Conservation (phyloP, 139 green algal genomes). For the Coelastrella sp. region DNA sequence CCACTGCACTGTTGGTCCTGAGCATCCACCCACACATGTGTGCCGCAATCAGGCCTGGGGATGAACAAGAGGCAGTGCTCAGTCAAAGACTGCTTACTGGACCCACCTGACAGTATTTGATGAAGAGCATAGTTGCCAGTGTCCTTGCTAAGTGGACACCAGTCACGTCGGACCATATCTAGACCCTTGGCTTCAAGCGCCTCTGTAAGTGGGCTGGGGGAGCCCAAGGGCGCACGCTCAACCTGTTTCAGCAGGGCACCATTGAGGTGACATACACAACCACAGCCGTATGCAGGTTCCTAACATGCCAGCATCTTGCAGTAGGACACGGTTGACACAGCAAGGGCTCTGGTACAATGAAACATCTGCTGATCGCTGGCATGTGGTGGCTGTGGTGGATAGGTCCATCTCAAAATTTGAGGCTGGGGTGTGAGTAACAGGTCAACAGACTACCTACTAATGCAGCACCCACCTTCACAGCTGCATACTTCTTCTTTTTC, state of each 20-base stretch:
- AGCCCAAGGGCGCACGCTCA: neutral
- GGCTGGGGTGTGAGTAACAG: neutral
- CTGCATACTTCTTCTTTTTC: constrained; percentile 99
- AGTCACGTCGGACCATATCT: constrained; percentile 99
- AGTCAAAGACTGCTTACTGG: neutral
- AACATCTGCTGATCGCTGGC: too few species aligned
- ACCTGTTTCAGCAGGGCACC: constrained; percentile 13
- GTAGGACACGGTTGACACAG: too few species aligned
- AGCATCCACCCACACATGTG: neutral
- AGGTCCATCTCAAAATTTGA: too few species aligned
- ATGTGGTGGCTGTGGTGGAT: too few species aligned
- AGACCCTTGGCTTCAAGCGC: constrained; percentile 95
- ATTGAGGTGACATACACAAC: neutral
- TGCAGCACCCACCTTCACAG: constrained; percentile 44
- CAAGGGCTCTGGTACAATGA: too few species aligned
- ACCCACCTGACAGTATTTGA: constrained; percentile 78
- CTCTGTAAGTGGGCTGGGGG: constrained; percentile 40
- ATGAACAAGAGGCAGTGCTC: too few species aligned
- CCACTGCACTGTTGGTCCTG: neutral
- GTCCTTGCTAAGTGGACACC: constrained; percentile 94
- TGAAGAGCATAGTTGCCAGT: constrained; percentile 84
- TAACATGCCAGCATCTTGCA: too few species aligned
- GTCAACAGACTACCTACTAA: neutral
- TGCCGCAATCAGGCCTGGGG: too few species aligned
- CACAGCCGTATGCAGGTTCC: too few species aligned